phyloP scores from a whole-genome alignment of 345 rosid species.

The Populus simonii region DNA sequence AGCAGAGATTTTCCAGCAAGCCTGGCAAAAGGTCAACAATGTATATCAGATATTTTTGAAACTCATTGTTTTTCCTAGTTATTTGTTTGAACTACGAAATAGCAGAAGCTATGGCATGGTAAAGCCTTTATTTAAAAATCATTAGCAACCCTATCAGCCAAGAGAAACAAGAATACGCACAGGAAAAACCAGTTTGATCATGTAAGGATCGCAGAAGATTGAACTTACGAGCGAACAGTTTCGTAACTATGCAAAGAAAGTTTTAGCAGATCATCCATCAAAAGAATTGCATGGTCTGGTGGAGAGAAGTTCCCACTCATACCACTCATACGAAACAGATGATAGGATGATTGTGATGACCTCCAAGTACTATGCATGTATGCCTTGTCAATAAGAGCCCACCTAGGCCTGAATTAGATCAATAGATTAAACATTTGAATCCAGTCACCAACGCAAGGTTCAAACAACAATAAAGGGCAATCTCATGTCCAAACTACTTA shows the following conservation, averaged over 20 bases:
- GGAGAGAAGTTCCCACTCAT: constrained; percentile 71
- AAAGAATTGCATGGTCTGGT: constrained; percentile 57
- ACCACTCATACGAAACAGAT: constrained; percentile 73
- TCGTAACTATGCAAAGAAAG: constrained; percentile 91
- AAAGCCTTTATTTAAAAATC: neutral
- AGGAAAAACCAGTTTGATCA: constrained; percentile 1
- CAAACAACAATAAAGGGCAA: constrained; percentile 10
- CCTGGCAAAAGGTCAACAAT: constrained; percentile 46
- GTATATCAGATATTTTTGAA: constrained; percentile 7
- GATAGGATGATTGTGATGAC: constrained; percentile 90
- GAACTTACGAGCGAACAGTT: constrained; percentile 88
- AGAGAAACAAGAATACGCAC: neutral
- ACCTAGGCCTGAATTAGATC: constrained; percentile 71
- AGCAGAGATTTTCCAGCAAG: constrained; percentile 90
- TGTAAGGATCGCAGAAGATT: constrained; percentile 10
- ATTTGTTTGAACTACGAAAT: neutral
- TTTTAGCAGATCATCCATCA: constrained; percentile 82
- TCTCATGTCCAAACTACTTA: constrained; percentile 18
- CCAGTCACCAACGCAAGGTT: constrained; percentile 2
- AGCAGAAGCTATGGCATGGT: neutral
- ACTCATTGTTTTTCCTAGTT: neutral
- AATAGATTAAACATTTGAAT: constrained; percentile 14
- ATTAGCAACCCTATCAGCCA: neutral
- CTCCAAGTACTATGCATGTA: constrained; percentile 98
- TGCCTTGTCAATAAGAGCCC: constrained; percentile 95